Evolutionary conservation across 345 rosid genomes (phyloP), one percentile per base, ranked within the genome.

Genomic region (Rhodomyrtus tomentosa): DNA sequence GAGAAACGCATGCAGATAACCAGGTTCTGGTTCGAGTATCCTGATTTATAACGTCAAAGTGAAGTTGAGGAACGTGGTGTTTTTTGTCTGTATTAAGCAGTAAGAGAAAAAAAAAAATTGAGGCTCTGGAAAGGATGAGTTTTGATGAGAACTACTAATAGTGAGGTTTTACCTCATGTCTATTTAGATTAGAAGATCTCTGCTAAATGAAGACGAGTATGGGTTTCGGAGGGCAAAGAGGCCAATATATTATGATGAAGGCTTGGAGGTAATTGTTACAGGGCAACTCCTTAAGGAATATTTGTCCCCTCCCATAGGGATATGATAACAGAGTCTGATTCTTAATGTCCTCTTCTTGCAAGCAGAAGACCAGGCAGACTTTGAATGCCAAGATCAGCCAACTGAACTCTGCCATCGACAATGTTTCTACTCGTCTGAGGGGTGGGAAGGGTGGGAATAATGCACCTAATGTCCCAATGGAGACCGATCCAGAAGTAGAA

Each of bases 331-430:
- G 15, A 14, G 18, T 42, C 36, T 55, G 51, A 53, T 81, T 54
- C 54, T 73, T 29, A 59, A 59, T 49, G 74, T 54, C 51, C 36
- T 79, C 58, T 36, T 53, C 48, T 48, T 87, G 82, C 53, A 83
- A 88, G 89, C 94, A 95, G 97, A 94, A 92, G 84, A 95, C 98
- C 81, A 93, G 97, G 90, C 93, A 92, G 89, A 94, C 98, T 38
- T 55, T 95, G 93, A 94, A 94, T 85, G 93, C 89, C 79, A 96
- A 96, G 90, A 92, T 95, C 87, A 89, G 90, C 89, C 99, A 96
- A 85, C 95, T 96, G 82, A 96, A 94, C 87, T 91, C 93, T 82
- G 98, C 98, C 29, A 96, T 96, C 38, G 98, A 96, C 95, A 93
- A 93, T 49, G 95, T 95, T 36, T 94, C 98, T 38, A 89, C 94